Evolutionary conservation across 2,329 filamentous ascomycete species (phyloP).

Genomic region (Cercospora canescens): DNA sequence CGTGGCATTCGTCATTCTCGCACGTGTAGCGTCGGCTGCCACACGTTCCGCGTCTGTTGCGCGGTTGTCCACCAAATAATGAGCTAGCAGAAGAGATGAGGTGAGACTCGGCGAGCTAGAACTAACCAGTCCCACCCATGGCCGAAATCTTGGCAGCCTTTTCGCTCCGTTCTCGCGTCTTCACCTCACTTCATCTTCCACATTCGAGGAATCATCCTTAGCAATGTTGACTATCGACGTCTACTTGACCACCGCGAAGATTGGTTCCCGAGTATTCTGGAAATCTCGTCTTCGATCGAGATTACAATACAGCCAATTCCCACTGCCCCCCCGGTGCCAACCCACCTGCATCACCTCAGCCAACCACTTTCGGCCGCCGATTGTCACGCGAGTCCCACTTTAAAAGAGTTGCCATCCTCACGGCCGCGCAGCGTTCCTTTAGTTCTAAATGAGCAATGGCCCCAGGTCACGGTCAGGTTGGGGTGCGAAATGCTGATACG

Average conservation of each 20-base stretch:
- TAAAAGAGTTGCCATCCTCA: background rate
- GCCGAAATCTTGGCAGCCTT: background rate
- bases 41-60: background rate
- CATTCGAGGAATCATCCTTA: background rate
- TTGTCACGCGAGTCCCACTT: background rate
- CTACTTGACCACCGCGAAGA: background rate
- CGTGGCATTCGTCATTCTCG: background rate
- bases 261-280: no score
- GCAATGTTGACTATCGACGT: background rate
- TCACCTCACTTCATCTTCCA: background rate
- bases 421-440: background rate
- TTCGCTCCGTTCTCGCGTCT: background rate
- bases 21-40: background rate
- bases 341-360: constrained; percentile 5
- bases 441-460: background rate
- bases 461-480: background rate
- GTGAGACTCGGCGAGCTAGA: background rate
- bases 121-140: no score
- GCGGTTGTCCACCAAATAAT: background rate
- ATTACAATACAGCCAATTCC: background rate
- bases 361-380: constrained; percentile 2
- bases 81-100: background rate
- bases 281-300: background rate
- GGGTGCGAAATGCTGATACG: background rate
- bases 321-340: background rate